These are phyloP conservation scores for Notholithocarpus densiflorus DNA, from an alignment of 306 rosid species.

Conservation along the genomic window DNA sequence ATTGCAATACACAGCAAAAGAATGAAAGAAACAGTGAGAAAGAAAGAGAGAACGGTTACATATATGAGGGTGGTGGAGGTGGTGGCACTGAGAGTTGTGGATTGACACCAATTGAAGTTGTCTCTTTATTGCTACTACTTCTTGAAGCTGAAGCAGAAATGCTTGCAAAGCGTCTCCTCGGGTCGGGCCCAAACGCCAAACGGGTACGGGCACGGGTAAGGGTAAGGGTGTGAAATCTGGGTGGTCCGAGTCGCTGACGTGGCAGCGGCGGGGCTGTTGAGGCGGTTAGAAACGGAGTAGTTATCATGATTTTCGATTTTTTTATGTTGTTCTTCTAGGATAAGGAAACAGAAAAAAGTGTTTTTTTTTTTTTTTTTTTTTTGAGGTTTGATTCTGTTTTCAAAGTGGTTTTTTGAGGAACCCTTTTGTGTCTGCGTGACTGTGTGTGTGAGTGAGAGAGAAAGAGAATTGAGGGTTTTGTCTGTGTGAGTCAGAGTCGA, in stretches of 20 bases:
- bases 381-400: too few relatives aligned
- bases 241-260: background rate
- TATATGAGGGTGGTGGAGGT: constrained; percentile 55
- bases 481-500: too few relatives aligned
- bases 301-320: background rate
- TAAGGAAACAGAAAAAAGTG: too few relatives aligned
- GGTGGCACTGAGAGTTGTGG: constrained; percentile 65
- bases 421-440: too few relatives aligned
- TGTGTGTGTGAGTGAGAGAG: too few relatives aligned
- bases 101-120: constrained; percentile 73
- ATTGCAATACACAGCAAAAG: background rate
- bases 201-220: background rate
- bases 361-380: too few relatives aligned
- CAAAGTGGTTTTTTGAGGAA: too few relatives aligned
- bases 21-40: constrained; percentile 2
- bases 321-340: background rate
- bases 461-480: too few relatives aligned
- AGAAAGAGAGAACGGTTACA: constrained; percentile 45
- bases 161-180: constrained; percentile 54
- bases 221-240: background rate
- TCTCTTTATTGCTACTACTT: constrained; percentile 33
- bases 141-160: constrained; percentile 52
- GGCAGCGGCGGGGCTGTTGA: background rate
- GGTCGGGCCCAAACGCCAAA: background rate
- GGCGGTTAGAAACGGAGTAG: background rate